phyloP scores from a whole-genome alignment of 768 basidiomycete species.

The Amanita subjunquillea region DNA sequence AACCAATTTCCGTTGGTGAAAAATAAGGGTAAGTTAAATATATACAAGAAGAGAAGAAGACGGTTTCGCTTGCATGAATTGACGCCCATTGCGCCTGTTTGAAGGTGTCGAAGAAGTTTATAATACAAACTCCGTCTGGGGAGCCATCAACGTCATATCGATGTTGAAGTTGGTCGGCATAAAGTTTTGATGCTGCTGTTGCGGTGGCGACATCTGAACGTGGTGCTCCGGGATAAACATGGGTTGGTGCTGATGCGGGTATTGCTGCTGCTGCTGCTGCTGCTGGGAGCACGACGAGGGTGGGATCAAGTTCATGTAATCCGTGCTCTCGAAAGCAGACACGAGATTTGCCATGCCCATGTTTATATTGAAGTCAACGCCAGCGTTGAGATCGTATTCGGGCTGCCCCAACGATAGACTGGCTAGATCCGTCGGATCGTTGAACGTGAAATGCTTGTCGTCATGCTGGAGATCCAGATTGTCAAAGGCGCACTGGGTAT shows the following conservation, averaged over 20 bases:
- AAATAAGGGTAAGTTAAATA: not conserved
- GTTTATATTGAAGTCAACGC: constrained; percentile 1
- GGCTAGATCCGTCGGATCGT: not conserved
- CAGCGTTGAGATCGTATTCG: not conserved
- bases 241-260: not conserved
- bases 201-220: not conserved
- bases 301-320: not conserved
- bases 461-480: not conserved
- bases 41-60: not conserved
- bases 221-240: not conserved
- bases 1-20: not conserved
- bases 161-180: not conserved
- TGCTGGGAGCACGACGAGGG: not conserved
- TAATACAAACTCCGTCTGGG: not conserved
- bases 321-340: not conserved
- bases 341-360: not conserved
- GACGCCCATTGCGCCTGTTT: not conserved
- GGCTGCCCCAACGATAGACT: not conserved
- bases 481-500: not conserved
- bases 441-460: not conserved
- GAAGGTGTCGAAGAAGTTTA: not conserved
- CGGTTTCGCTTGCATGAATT: not conserved
- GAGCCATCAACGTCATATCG: not conserved
- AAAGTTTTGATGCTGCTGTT: not conserved
- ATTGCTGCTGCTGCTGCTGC: constrained; percentile 1